Conservation (phyloP, 2,329 filamentous ascomycete genomes). For the Neofusicoccum sp. region DNA sequence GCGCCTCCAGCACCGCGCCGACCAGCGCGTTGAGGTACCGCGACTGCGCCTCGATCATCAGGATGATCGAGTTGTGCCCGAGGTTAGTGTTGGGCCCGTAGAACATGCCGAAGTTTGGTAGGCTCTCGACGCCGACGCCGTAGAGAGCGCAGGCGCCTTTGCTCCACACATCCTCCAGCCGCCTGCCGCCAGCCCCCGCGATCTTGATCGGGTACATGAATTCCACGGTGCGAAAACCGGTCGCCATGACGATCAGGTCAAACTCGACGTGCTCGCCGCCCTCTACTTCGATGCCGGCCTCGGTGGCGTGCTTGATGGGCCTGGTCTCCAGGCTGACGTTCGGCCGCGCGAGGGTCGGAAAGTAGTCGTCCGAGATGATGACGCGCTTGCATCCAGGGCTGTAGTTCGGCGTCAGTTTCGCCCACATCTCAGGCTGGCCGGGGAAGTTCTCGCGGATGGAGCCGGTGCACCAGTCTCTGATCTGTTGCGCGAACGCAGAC, state of each 20-base stretch:
- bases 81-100: constrained; percentile 58
- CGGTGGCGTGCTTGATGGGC: constrained; percentile 47
- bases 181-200: constrained; percentile 43
- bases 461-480: constrained; percentile 37
- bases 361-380: constrained; percentile 57
- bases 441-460: constrained; percentile 50
- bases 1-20: constrained; percentile 47
- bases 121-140: constrained; percentile 50
- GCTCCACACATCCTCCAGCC: constrained; percentile 54
- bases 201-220: constrained; percentile 60
- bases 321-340: constrained; percentile 54
- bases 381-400: constrained; percentile 55
- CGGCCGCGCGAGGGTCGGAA: constrained; percentile 46
- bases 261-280: constrained; percentile 46
- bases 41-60: constrained; percentile 62
- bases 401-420: constrained; percentile 55
- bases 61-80: constrained; percentile 57
- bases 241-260: constrained; percentile 58
- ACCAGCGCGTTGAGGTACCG: constrained; percentile 55
- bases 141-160: constrained; percentile 47
- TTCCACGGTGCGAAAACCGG: constrained; percentile 58
- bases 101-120: constrained; percentile 58
- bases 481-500: constrained; percentile 41
- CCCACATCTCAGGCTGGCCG: constrained; percentile 50
- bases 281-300: constrained; percentile 47